Percentiles rank a stretch among this genome's conserved stretches.
These are phyloP conservation scores for Spinacia oleracea DNA, from an alignment of 179 eudicot genomes.

Conservation along the genomic window DNA sequence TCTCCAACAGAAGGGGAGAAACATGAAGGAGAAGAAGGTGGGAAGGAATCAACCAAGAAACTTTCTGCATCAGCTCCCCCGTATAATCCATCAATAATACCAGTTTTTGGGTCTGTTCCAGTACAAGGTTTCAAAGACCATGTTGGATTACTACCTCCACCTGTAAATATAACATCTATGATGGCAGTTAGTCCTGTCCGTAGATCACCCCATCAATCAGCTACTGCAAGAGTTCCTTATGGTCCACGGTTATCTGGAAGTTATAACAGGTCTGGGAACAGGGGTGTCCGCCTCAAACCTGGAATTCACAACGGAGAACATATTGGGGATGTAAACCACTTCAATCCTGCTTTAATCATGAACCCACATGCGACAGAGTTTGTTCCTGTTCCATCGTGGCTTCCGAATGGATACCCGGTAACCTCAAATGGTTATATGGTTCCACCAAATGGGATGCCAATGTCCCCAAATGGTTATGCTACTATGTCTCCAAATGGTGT, in stretches of 20 bases:
- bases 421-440: constrained; percentile 36
- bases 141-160: constrained; percentile 82
- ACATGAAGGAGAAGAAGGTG: constrained; percentile 49
- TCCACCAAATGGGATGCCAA: constrained; percentile 41
- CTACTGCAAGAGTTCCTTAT: constrained; percentile 89
- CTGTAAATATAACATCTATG: constrained; percentile 73
- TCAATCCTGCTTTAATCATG: constrained; percentile 64
- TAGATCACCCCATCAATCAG: constrained; percentile 90
- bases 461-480: constrained; percentile 36
- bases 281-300: constrained; percentile 61
- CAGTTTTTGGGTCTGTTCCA: constrained; percentile 64
- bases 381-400: constrained; percentile 79
- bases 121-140: constrained; percentile 64
- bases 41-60: constrained; percentile 63
- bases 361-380: constrained; percentile 94
- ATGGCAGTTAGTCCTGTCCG: constrained; percentile 66
- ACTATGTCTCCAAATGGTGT: constrained; percentile 15
- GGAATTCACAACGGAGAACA: constrained; percentile 59
- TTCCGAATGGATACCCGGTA: constrained; percentile 47
- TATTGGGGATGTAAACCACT: constrained; percentile 48
- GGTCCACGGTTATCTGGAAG: constrained; percentile 89
- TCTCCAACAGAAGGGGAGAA: constrained; percentile 48
- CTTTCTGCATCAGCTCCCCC: constrained; percentile 98
- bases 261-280: constrained; percentile 63
- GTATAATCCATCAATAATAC: constrained; percentile 71